A percentile compares a stretch with the other conserved stretches of the same genome.
These are phyloP conservation scores for Saccharomyces hybrid DNA, from an alignment of 1,139 yeast genomes.

Conservation along the genomic window DNA sequence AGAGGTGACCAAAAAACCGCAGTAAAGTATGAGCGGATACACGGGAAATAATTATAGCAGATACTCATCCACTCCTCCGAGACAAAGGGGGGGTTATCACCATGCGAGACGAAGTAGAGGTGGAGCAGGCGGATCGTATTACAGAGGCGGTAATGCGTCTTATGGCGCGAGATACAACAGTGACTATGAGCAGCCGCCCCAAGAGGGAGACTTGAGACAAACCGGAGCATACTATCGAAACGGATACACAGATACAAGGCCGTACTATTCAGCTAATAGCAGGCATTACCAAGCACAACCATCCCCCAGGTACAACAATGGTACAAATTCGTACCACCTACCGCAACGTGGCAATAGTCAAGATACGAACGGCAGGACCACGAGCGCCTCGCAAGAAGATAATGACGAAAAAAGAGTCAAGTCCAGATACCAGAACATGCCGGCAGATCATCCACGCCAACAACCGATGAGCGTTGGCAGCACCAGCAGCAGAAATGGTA, in stretches of 20 bases:
- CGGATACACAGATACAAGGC: not conserved
- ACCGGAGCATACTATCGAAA: not conserved
- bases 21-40: not conserved
- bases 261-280: not conserved
- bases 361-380: not conserved
- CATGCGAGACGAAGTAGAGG: not conserved
- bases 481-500: not conserved
- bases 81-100: not conserved
- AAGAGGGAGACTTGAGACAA: not conserved
- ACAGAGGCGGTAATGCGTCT: slow-evolving; percentile 1
- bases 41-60: not conserved
- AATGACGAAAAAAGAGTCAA: not conserved
- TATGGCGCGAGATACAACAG: not conserved
- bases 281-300: not conserved
- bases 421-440: not conserved
- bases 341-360: not conserved
- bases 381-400: not conserved
- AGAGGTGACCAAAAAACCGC: not conserved
- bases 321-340: not conserved
- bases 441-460: not conserved
- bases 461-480: not conserved
- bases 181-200: not conserved
- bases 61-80: not conserved
- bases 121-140: not conserved
- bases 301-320: not conserved